These are phyloP conservation scores for Gyrodon lividus DNA, from an alignment of 768 basidiomycete species.

Conservation along the genomic window DNA sequence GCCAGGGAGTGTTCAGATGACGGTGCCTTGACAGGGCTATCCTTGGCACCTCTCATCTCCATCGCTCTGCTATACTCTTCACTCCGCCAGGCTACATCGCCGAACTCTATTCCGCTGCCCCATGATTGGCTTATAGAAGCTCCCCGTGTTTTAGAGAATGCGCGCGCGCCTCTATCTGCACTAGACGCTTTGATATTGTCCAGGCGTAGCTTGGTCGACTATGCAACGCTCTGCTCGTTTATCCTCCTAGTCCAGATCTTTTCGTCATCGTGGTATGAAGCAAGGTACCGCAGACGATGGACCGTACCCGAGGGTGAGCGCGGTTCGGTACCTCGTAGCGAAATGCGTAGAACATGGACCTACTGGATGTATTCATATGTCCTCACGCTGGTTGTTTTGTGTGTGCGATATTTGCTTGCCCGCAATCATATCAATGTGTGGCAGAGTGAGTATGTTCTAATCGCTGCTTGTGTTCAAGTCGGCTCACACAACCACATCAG, in stretches of 20 bases:
- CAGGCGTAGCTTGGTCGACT: constrained; percentile 73
- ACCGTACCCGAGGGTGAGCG: constrained; percentile 64
- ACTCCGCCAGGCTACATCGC: constrained; percentile 35
- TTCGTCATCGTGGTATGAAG: constrained; percentile 76
- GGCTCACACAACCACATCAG: constrained; percentile 38
- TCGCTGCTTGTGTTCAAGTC: background rate
- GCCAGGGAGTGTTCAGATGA: constrained; percentile 79
- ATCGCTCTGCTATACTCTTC: constrained; percentile 62
- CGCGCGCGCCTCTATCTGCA: constrained; percentile 41
- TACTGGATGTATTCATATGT: constrained; percentile 64
- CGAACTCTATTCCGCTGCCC: constrained; percentile 42
- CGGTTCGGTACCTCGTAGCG: constrained; percentile 73
- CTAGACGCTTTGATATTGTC: constrained; percentile 60
- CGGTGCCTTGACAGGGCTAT: constrained; percentile 78
- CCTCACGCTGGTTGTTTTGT: constrained; percentile 49
- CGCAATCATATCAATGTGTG: constrained; percentile 52
- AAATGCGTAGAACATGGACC: constrained; percentile 57
- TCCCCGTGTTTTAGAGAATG: constrained; percentile 54
- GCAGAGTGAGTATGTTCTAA: constrained; percentile 55
- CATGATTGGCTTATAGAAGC: constrained; percentile 76
- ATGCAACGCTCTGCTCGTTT: constrained; percentile 77
- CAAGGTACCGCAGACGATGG: constrained; percentile 40
- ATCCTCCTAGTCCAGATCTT: constrained; percentile 78
- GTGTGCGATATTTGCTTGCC: constrained; percentile 47
- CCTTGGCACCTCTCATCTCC: constrained; percentile 82